Conservation (phyloP, 257 asterid genomes). For the Eucommia ulmoides region DNA sequence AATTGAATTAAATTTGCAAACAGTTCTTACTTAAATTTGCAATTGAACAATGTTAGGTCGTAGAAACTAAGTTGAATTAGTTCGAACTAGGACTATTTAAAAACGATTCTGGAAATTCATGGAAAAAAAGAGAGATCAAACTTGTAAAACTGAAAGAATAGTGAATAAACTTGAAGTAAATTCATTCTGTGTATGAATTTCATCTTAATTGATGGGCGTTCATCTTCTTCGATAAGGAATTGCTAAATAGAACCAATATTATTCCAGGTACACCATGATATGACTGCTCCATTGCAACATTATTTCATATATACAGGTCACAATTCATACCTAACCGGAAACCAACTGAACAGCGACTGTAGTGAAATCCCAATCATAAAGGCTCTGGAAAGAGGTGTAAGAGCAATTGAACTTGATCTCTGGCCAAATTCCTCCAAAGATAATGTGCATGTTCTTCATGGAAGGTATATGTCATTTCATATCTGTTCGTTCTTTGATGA, state of each 20-base stretch:
- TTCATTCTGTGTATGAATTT: too few species aligned
- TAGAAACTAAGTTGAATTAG: not conserved
- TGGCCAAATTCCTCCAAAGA: conserved; percentile 86
- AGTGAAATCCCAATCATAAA: conserved; percentile 72
- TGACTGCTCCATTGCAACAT: conserved; percentile 94
- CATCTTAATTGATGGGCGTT: too few species aligned
- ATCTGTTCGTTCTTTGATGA: not conserved
- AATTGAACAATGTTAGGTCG: not conserved
- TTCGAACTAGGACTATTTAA: too few species aligned
- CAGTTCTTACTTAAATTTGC: not conserved
- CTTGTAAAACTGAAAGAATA: too few species aligned
- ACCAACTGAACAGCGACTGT: conserved; percentile 83
- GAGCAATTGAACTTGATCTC: conserved; percentile 84
- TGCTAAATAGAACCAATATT: conserved; percentile 9
- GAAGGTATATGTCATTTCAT: conserved; percentile 66
- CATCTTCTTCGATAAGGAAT: conserved; percentile 11
- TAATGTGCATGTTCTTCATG: conserved; percentile 79
- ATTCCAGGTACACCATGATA: conserved; percentile 91
- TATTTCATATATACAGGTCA: conserved; percentile 93
- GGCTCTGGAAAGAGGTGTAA: conserved; percentile 80
- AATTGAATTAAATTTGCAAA: not conserved
- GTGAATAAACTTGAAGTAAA: too few species aligned
- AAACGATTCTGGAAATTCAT: too few species aligned
- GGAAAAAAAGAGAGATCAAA: too few species aligned
- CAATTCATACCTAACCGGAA: conserved; percentile 89